Base-by-base conservation (phyloP, 495 filamentous ascomycete genomes). In the Achaetomiella virescens region DNA sequence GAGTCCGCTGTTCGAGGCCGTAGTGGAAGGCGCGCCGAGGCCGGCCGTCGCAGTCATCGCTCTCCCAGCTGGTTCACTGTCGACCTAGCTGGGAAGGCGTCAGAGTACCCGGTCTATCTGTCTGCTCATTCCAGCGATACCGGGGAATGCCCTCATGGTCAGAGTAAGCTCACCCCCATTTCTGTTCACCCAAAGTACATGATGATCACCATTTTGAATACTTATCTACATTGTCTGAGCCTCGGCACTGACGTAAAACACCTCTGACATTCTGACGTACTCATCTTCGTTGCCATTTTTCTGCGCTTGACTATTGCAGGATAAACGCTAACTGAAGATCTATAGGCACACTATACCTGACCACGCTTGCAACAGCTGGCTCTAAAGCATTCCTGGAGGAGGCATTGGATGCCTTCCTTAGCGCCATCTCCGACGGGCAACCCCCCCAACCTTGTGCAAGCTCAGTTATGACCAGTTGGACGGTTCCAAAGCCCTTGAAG, bases 171-270 rank as follows among this genome's bases (percentile, higher is more conserved):
- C 36, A 55, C 57, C 54, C 41, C 56, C 65, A 40, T 24, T 52
- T 57, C 51, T 25, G 21, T 55, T 52, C 17, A 42, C 40, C 55
- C 43, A n/a, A 48, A 61, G 62, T 71, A 70, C 74, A 79, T 78
- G 73, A 90, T 91, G 91, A 95, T 90, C 83, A 86, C 75, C 77
- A 78, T 66, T 68, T 74, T 75, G 84, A 91, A 90, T 86, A 92
- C 90, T 96, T 97, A 96, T 93, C 91, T 97, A 97, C 91, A 96
- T 96, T 96, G 88, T 85, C 91, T 89, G 88, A 83, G 74, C 71
- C 83, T 80, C 72, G 75, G 69, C 72, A 75, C 84, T 92, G 90
- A 90, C 83, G 88, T 89, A 78, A 83, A 79, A 83, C 80, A 87
- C 82, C 82, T 89, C 84, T 88, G 84, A 89, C 85, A 89, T 83